A percentile compares a stretch with the other conserved stretches of the same genome.
Conservation (phyloP, 257 asterid genomes). For the Petunia axillaris region DNA sequence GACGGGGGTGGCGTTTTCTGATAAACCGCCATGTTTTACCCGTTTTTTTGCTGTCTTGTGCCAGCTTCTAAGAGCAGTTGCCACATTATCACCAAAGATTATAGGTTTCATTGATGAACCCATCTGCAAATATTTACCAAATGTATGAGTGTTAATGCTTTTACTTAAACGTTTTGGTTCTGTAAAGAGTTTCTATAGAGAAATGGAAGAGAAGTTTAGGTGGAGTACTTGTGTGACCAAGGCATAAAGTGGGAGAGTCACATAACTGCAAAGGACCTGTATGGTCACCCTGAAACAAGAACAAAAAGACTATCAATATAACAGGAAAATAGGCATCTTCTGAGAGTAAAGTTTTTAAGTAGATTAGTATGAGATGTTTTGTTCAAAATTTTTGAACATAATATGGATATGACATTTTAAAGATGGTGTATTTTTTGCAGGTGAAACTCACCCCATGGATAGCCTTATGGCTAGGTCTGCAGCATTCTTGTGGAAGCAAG, state of each 20-base stretch:
- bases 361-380: too few relatives aligned
- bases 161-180: background rate
- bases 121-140: slow-evolving; percentile 20
- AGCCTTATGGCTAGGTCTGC: slow-evolving; percentile 32
- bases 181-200: background rate
- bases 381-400: background rate
- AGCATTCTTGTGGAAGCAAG: slow-evolving; percentile 28
- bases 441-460: slow-evolving; percentile 33
- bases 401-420: background rate
- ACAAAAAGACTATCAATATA: background rate
- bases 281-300: slow-evolving; percentile 26
- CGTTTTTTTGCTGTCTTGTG: slow-evolving; percentile 22
- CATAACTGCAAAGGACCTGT: slow-evolving; percentile 31
- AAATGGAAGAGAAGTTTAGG: background rate
- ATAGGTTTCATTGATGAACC: slow-evolving; percentile 31
- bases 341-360: too few relatives aligned
- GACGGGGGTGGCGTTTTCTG: slow-evolving; percentile 15
- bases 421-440: background rate
- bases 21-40: slow-evolving; percentile 3
- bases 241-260: slow-evolving; percentile 33
- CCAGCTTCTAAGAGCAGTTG: slow-evolving; percentile 27
- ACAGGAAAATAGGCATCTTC: background rate
- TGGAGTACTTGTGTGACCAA: slow-evolving; percentile 29
- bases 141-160: background rate
- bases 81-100: slow-evolving; percentile 31